These are phyloP conservation scores for Chaetomium fimeti DNA, from an alignment of 495 filamentous ascomycete genomes.

Conservation along the genomic window DNA sequence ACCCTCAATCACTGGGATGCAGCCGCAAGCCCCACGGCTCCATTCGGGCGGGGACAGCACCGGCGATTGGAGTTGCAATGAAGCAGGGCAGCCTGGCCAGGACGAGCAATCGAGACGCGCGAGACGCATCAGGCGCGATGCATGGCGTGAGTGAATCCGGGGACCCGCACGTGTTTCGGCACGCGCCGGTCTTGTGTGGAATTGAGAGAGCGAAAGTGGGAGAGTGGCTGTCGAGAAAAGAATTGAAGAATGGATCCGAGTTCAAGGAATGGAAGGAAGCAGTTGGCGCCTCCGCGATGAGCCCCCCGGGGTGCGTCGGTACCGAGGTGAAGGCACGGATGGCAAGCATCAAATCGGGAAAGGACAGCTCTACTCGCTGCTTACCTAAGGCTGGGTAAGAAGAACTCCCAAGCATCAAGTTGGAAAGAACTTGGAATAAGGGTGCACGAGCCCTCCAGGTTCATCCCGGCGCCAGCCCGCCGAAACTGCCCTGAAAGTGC, in stretches of 20 bases:
- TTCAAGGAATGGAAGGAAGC: not conserved
- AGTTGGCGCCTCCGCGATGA: too few species aligned
- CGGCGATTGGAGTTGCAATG: not conserved
- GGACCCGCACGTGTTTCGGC: constrained; percentile 11
- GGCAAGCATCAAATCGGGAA: constrained; percentile 9
- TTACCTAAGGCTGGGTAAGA: not conserved
- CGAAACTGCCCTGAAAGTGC: not conserved
- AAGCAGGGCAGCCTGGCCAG: not conserved
- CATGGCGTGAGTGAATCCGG: constrained; percentile 12
- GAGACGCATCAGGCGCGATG: constrained; percentile 22
- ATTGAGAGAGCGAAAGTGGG: not conserved
- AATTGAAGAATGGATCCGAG: not conserved
- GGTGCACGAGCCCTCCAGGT: not conserved
- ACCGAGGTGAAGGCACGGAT: constrained; percentile 13
- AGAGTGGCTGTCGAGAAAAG: not conserved
- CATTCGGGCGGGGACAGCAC: constrained; percentile 16
- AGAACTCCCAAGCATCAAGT: too few species aligned
- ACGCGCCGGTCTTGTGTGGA: not conserved
- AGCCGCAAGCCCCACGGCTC: constrained; percentile 21
- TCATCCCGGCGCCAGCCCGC: not conserved
- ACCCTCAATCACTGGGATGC: constrained; percentile 31
- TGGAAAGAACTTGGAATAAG: not conserved
- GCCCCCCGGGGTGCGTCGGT: not conserved
- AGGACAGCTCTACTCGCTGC: not conserved
- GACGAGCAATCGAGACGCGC: constrained; percentile 7